These are phyloP conservation scores for Torulaspora pretoriensis DNA, from an alignment of 1,139 yeast species.

Conservation along the genomic window DNA sequence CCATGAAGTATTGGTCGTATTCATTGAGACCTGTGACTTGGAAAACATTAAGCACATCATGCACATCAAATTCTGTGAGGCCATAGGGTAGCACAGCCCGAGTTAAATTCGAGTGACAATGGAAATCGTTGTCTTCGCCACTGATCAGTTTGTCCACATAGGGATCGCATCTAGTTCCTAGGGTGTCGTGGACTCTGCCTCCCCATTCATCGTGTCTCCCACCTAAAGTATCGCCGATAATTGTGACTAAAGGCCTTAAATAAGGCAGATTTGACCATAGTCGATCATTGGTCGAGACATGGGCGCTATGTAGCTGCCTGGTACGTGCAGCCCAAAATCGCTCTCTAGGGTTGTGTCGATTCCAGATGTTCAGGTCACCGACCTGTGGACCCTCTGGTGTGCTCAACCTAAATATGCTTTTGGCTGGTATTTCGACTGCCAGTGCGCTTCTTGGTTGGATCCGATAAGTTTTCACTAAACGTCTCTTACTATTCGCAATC, in stretches of 20 bases:
- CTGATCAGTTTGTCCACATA: slow-evolving; percentile 60
- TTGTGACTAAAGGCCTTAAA: slow-evolving; percentile 59
- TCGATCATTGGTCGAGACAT: slow-evolving; percentile 57
- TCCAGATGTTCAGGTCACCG: slow-evolving; percentile 66
- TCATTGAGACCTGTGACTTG: slow-evolving; percentile 66
- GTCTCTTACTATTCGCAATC: slow-evolving; percentile 35
- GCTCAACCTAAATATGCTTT: slow-evolving; percentile 52
- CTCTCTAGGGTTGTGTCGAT: slow-evolving; percentile 55
- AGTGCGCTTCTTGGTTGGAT: slow-evolving; percentile 43
- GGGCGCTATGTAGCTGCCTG: slow-evolving; percentile 63
- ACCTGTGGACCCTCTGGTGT: slow-evolving; percentile 71
- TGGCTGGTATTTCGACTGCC: slow-evolving; percentile 56
- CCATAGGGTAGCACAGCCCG: slow-evolving; percentile 58
- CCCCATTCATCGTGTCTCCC: slow-evolving; percentile 60
- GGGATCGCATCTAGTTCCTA: slow-evolving; percentile 69
- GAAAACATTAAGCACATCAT: slow-evolving; percentile 65
- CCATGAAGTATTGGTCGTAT: slow-evolving; percentile 66
- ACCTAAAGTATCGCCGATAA: slow-evolving; percentile 57
- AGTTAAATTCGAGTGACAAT: slow-evolving; percentile 61
- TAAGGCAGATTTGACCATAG: slow-evolving; percentile 64
- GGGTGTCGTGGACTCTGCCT: slow-evolving; percentile 60
- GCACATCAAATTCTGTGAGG: slow-evolving; percentile 61
- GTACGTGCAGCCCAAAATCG: slow-evolving; percentile 68
- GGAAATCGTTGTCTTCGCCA: slow-evolving; percentile 61
- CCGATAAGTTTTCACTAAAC: slow-evolving; percentile 5